Base-by-base conservation (phyloP, 2,329 filamentous ascomycete genomes). In the Apiospora aurea region DNA sequence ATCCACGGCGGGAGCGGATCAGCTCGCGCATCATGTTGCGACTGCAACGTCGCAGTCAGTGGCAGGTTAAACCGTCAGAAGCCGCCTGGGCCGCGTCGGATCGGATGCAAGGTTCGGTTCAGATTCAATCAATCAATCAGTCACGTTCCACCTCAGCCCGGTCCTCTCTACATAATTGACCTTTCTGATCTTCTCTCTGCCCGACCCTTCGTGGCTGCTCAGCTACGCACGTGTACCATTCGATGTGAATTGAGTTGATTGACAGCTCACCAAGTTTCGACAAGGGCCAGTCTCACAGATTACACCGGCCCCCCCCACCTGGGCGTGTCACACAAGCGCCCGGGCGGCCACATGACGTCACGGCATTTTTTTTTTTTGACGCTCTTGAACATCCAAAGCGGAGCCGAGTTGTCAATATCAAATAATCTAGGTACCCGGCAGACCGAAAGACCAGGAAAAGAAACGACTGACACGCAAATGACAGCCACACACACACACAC, bases 391-490 rank as follows among this genome's bases (percentile, higher is more conserved):
- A 38, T 38, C 16, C 6, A 16, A 57, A 24, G 6, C 46, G 47
- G n/a, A 24, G 51, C 44, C 18, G 51, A 18, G 51, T 8, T 57
- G 26, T 57, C 29, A 18, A 61, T 61, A 61, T 38, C 29, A 10
- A 16, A 57, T 57, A 16, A 57, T 57, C 26, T 26, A 61, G 53
- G 53, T 61, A 61, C 53, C n/a, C n/a, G n/a, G n/a, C 49, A 29
- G 49, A 18, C 49, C 24, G 8, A 21, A n/a, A 21, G 21, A n/a
- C 7, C 5, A 11, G 8, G 13, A 61, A 61, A 61, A 61, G 53
- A 21, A 61, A 61, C 29, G 53, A 61, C 29, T 61, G 26, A 61
- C 53, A 61, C 53, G 53, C 29, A 61, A 61, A 18, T 57, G 53
- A 61, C 53, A 61, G 29, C n/a, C 53, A 38, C 53, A 38, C 53